Percentiles rank a stretch among this genome's conserved stretches.
phyloP scores from a whole-genome alignment of 106 monocot genomes.

The Xerophyta viscosa region DNA sequence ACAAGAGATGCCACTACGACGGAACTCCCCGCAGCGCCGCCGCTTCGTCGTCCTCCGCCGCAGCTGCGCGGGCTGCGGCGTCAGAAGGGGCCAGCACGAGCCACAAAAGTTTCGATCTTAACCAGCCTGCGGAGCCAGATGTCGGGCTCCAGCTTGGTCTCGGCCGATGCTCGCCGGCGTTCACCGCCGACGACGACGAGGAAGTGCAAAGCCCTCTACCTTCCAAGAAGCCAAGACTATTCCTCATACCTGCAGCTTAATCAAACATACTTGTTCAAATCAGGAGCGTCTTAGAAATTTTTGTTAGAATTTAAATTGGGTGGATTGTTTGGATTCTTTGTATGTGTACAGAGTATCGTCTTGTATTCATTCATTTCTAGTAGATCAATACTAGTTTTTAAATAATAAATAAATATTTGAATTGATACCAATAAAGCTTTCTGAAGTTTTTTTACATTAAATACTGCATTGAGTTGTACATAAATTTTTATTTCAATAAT shows the following conservation, averaged over 20 bases:
- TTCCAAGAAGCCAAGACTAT: slow-evolving; percentile 39
- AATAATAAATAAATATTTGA: no score
- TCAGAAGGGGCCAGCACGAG: slow-evolving; percentile 28
- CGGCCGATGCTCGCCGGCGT: slow-evolving; percentile 6
- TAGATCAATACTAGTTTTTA: no score
- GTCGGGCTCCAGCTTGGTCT: slow-evolving; percentile 4
- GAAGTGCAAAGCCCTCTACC: slow-evolving; percentile 56
- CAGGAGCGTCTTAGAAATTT: background rate
- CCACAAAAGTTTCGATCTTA: slow-evolving; percentile 37
- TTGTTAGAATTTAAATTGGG: no score
- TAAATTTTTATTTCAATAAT: background rate
- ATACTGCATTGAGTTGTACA: no score
- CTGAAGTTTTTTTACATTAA: no score
- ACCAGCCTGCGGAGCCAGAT: slow-evolving; percentile 38
- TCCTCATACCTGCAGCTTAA: slow-evolving; percentile 31
- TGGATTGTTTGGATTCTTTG: background rate
- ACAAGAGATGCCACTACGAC: slow-evolving; percentile 66
- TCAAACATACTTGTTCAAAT: background rate
- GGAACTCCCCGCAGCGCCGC: slow-evolving; percentile 20
- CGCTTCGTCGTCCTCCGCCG: background rate
- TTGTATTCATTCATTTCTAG: no score
- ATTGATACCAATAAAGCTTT: no score
- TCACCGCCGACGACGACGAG: slow-evolving; percentile 57
- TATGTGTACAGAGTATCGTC: no score
- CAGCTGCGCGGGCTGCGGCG: background rate